Evolutionary conservation across 768 basidiomycete species (phyloP), one percentile per base, ranked within the genome.

Genomic region (Rhizopogon vinicolor): DNA sequence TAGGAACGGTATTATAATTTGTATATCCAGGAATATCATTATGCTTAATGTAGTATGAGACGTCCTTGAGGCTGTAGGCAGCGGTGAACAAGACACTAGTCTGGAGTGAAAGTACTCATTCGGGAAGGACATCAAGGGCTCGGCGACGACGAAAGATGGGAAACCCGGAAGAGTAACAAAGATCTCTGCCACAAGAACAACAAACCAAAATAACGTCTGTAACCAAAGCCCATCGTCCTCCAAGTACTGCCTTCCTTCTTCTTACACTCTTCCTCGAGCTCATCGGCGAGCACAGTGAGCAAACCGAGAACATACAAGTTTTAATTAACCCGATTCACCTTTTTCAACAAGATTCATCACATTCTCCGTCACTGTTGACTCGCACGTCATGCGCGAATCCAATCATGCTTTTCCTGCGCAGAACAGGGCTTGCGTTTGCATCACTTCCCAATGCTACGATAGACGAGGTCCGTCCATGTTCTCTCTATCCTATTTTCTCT

Each of bases 341-440:
- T 5, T 43, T 29, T 29, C 12, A 44, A 31, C 28, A 22, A 14
- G 33, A 33, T 31, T 61, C 41, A 58, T 8, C 35, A 22, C 19
- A 57, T 60, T 63, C 53, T 57, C 60, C 51, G 52, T 41, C 25
- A 35, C 55, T 41, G 44, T 40, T 50, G 41, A 41, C 68, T 64
- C 60, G 60, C 61, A 61, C 62, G 57, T 55, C 58, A 97, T 97
- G 95, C 85, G 95, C 60, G 94, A 97, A 70, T 89, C 90, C 63
- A 97, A 95, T 79, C 95, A 93, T 74, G 87, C 87, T 18, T 96
- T 95, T 76, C 92, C 94, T 16, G 85, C 86, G 44, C 93, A 95
- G 79, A 95, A 95, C 75, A 85, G 93, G 75, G 95, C 95, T 6
- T 92, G 88, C 65, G 91, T 98, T 45, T 93, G 91, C 63, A 97